phyloP scores from a whole-genome alignment of 192 early-diverging fungal species.

The Funneliformis geosporum region DNA sequence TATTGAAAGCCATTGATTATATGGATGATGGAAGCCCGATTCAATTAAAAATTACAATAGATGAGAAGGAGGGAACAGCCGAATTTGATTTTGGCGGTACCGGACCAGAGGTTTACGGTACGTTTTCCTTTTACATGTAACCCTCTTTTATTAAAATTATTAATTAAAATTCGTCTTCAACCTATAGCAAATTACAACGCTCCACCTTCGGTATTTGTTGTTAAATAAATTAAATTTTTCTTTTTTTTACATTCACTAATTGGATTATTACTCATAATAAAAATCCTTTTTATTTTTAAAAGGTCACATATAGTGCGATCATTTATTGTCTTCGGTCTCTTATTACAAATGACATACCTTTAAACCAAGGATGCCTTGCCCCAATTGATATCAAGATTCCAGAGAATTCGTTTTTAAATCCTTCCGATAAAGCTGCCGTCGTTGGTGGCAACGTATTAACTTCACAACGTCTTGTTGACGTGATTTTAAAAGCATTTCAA shows the following conservation, averaged over 20 bases:
- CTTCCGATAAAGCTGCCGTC: conserved; percentile 83
- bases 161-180: background rate
- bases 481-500: conserved; percentile 86
- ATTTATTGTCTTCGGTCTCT: conserved; percentile 95
- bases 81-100: conserved; percentile 95
- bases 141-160: background rate
- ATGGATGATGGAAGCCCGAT: conserved; percentile 96
- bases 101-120: conserved; percentile 83
- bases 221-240: conserved; percentile 29
- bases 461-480: conserved; percentile 89
- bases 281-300: background rate
- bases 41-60: conserved; percentile 70
- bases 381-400: conserved; percentile 86
- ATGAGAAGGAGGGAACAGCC: conserved; percentile 70
- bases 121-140: conserved; percentile 52
- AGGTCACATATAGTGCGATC: conserved; percentile 87
- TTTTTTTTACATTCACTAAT: background rate
- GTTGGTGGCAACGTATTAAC: conserved; percentile 98
- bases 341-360: conserved; percentile 86
- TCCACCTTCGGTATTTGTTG: conserved; percentile 54
- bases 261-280: conserved; percentile 13
- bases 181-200: conserved; percentile 41
- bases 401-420: conserved; percentile 71
- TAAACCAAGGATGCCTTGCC: conserved; percentile 93
- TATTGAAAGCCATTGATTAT: conserved; percentile 60